Base-by-base conservation (phyloP, 306 rosid species). In the Quercus mongolica region DNA sequence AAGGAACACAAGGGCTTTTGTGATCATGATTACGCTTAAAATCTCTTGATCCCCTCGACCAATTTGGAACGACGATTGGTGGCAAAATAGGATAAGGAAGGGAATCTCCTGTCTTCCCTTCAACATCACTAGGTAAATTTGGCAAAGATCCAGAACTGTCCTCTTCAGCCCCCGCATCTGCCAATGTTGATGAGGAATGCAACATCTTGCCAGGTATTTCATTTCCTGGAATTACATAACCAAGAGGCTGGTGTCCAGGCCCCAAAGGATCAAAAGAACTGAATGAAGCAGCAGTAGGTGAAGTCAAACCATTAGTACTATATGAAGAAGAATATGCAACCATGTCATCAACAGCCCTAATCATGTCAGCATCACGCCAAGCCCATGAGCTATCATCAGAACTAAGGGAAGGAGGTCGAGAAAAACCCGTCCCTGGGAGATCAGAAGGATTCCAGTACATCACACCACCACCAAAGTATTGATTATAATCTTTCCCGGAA, bases 361-460 rank as follows among this genome's bases (percentile, higher is more conserved):
- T 91, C 92, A 94, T 90, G 88, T 94, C 98, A 77, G 98, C 98
- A 77, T 94, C 98, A 74, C 89, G 93, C 96, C 94, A 89, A 80
- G 98, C 94, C 98, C 96, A 94, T 69, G 89, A 78, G 86, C 98
- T 94, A 86, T 94, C 98, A 85, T 94, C 98, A 72, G 97, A 94
- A 82, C 98, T 92, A 74, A 92, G 98, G 51, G 97, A 94, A 38
- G 98, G 98, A 68, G 98, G 97, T 31, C 97, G 93, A 69, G 98
- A 94, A 87, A 94, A 92, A 72, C 95, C 98, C 14, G 87, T 82
- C 74, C 90, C 93, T 25, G 92, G 90, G 85, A 87, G 83, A 63
- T 94, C 98, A 69, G 98, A 92, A 87, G 98, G 85, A 78, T 92
- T 85, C 98, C 98, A 94, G 81, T 94, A 94, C 98, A 94, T 94